Base-by-base conservation (phyloP, 306 rosid species). In the Sophora flavescens region DNA sequence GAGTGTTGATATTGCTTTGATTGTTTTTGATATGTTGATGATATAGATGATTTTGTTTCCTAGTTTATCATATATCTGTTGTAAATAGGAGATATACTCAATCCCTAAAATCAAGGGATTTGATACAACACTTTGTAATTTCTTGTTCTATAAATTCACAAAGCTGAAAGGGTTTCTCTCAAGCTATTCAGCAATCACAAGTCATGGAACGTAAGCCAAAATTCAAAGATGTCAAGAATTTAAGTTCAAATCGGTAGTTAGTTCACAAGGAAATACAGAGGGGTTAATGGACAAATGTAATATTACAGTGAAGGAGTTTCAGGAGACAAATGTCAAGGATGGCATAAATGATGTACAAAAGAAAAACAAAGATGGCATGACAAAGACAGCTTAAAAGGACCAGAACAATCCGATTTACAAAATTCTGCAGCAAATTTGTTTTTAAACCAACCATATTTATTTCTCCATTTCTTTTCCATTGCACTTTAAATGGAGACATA, bases 291-390 rank as follows among this genome's bases (percentile, higher is more conserved):
- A 47, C 39, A 26, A 59, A 59, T 26, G 36, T 32, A 57, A 57
- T 16, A 59, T 30, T 28, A 30, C 16, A 32, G 17, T 33, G 22
- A 60, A 60, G 22, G 66, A 32, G 6, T 32, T 60, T 33, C 42
- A 60, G 22, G 44, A 68, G 47, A 68, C 17, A 68, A 32, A 12
- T 47, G 22, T 13, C 58, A 47, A 68, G 73, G 58, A 28, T 63
- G 69, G 51, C 32, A 39, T 63, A 63, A 39, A 38, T 39, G 15
- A 16, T 63, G 14, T 16, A 17, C 50, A 63, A 16, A 38, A 16
- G 51, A n/a, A 44, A 66, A 66, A 18, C 5, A 12, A 66, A 44
- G 39, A 66, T 12, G 3, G 8, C 59, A 17, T 17, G 16, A 13
- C 53, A 48, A 47, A 47, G 16, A 13, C 53, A 48, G 22, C 33